These are phyloP conservation scores for Aspergillus unguis DNA, from an alignment of 2,329 filamentous ascomycete species.

Conservation along the genomic window DNA sequence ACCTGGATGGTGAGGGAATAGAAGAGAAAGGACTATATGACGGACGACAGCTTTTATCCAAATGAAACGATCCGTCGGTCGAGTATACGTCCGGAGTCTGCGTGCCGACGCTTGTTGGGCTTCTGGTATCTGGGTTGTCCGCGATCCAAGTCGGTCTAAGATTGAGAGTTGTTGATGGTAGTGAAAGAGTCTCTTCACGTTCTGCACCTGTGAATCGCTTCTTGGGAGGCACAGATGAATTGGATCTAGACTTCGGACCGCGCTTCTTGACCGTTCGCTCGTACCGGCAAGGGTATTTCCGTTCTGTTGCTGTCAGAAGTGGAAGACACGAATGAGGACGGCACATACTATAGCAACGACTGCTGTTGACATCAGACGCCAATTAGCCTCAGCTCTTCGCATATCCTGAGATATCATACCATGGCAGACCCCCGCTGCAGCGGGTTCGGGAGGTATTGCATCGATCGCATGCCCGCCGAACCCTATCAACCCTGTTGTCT, in stretches of 20 bases:
- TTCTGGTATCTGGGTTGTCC: no score
- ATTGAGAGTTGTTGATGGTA: no score
- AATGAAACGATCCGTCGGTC: no score
- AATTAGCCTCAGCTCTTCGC: neutral
- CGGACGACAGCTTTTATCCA: neutral
- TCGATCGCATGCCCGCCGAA: neutral
- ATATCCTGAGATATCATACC: neutral
- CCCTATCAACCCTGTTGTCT: neutral
- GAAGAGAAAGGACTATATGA: neutral
- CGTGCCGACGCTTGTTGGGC: no score
- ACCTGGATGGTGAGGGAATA: neutral
- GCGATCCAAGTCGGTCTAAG: no score
- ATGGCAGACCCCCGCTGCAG: neutral
- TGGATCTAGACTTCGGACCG: conserved; percentile 16
- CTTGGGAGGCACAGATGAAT: neutral
- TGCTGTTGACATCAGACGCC: neutral
- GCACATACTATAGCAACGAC: neutral
- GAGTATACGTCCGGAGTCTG: no score
- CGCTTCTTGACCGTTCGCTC: conserved; percentile 23
- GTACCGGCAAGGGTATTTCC: conserved; percentile 22
- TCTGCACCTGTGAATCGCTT: neutral
- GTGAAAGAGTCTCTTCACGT: neutral
- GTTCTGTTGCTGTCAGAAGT: conserved; percentile 12
- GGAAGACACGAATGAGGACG: no score
- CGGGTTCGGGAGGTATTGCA: conserved; percentile 4